Evolutionary conservation across 208 protist species (phyloP).

Genomic region (Angomonas desouzai): DNA sequence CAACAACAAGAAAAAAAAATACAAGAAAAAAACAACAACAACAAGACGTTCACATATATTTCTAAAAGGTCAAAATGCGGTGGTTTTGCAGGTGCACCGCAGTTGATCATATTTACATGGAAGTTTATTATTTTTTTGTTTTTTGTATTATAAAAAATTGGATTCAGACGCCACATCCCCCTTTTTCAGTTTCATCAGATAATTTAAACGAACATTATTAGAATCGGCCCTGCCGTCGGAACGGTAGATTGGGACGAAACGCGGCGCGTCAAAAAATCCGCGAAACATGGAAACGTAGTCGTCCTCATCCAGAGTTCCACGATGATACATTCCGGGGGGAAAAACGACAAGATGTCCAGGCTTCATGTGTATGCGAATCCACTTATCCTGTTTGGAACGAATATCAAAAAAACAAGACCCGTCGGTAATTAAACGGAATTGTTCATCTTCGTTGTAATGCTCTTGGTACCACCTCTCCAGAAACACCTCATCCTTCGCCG

Average conservation of each 20-base stretch:
- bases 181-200: slow-evolving; percentile 87
- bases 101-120: too few species aligned
- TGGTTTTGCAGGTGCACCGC: too few species aligned
- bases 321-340: slow-evolving; percentile 82
- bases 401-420: slow-evolving; percentile 92
- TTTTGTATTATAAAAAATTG: slow-evolving; percentile 44
- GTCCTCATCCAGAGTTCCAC: slow-evolving; percentile 83
- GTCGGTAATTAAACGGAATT: slow-evolving; percentile 86
- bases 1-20: too few species aligned
- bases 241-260: slow-evolving; percentile 80
- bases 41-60: too few species aligned
- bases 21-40: too few species aligned
- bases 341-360: slow-evolving; percentile 85
- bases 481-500: slow-evolving; percentile 82
- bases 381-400: slow-evolving; percentile 87
- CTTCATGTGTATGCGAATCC: slow-evolving; percentile 85
- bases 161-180: slow-evolving; percentile 78
- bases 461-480: slow-evolving; percentile 91
- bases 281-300: slow-evolving; percentile 86
- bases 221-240: slow-evolving; percentile 60
- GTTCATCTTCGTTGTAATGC: slow-evolving; percentile 93
- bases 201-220: slow-evolving; percentile 69
- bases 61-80: too few species aligned
- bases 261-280: slow-evolving; percentile 71
- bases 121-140: background rate